Conservation (phyloP, 495 filamentous ascomycete species). For the Amniculicola lignicola region DNA sequence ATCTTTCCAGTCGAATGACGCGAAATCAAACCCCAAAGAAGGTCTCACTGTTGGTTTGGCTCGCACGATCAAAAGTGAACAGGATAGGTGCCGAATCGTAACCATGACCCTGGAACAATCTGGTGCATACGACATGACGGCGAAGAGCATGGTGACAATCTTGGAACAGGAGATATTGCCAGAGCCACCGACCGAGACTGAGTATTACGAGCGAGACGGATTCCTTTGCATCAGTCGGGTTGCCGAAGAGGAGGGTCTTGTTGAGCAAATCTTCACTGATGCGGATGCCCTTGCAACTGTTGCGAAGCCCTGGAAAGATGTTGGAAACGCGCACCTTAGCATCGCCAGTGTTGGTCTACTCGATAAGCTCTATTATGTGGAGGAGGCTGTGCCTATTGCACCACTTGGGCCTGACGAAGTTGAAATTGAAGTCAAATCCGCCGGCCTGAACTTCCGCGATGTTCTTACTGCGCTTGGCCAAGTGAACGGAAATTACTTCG, state of each 20-base stretch:
- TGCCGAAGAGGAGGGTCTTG: background rate
- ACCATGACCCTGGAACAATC: background rate
- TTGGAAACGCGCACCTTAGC: background rate
- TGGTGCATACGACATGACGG: background rate
- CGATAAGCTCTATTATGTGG: conserved; percentile 5
- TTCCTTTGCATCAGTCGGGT: background rate
- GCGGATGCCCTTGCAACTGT: background rate
- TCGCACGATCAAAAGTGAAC: background rate
- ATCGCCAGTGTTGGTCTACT: conserved; percentile 7
- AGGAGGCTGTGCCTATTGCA: background rate
- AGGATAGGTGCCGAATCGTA: background rate
- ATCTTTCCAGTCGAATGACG: background rate
- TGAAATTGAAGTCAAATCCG: conserved; percentile 18
- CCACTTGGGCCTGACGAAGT: conserved; percentile 12
- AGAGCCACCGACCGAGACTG: background rate
- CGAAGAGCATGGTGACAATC: background rate
- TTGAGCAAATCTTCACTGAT: background rate
- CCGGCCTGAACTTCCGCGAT: conserved; percentile 22
- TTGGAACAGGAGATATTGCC: background rate
- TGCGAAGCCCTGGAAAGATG: background rate
- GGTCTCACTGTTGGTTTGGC: background rate
- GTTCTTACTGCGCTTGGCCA: conserved; percentile 14
- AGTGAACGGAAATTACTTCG: background rate
- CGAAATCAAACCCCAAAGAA: background rate
- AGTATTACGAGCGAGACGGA: background rate